Evolutionary conservation across 352 stramenopile species (phyloP), one percentile per base, ranked within the genome.

Genomic region (Phytophthora meadii): DNA sequence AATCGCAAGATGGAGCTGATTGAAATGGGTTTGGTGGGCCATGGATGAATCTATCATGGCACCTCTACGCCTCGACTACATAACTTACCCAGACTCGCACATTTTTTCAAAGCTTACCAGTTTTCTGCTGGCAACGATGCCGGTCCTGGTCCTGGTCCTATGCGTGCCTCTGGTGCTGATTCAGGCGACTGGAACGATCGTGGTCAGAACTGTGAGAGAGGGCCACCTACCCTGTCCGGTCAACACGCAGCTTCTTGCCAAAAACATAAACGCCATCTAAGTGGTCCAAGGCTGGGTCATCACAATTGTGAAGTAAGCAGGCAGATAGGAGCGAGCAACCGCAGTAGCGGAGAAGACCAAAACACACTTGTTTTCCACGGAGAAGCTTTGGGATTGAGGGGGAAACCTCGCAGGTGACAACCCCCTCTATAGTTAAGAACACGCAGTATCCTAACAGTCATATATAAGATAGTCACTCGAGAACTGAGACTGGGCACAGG

Each of bases 71-170:
- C 65, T 92, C 27, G 84, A 94, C 72, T 92, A 94, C 54, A 70
- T 87, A 61, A 61, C 73, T 52, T 90, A 82, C 59, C 80, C 83
- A 19, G 86, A 92, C 61, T 88, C 81, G 50, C 73, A 85, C 59
- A 84, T 94, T 94, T 94, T 69, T 90, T 82, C 57, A 93, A 89
- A 70, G 72, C 74, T 24, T 87, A 77, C 54, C 74, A 82, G 61
- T 77, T 76, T 44, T 47, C 65, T 54, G 53, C 27, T 19, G 54
- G 50, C 11, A 59, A 64, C 30, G 45, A 47, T 4, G 30, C 51
- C 12, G 44, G 52, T 24, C 30, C 41, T 55, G 44, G 53, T 34
- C 24, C 36, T 67, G 65, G 48, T 67, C 50, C 61, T 68, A 63
- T 69, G 40, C 39, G 59, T 54, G 63, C 59, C 44, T 46, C 68